Percentiles rank a stretch among this genome's conserved stretches.
Conservation (phyloP, 2,329 filamentous ascomycete genomes). For the Leptosphaerulina australis region DNA sequence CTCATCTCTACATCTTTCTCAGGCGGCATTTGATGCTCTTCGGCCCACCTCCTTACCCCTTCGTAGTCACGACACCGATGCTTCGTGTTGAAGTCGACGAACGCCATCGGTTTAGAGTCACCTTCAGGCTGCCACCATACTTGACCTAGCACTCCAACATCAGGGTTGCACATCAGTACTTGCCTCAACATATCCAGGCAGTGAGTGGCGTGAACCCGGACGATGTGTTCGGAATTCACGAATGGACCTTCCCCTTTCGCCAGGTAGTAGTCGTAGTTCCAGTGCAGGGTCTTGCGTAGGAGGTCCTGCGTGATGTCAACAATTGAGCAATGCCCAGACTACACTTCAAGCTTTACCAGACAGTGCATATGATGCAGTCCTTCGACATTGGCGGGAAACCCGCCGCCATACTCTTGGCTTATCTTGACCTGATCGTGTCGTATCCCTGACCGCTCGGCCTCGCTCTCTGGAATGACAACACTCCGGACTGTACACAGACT, state of each 20-base stretch:
- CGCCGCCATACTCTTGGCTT: slow-evolving; percentile 61
- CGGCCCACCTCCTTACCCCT: slow-evolving; percentile 60
- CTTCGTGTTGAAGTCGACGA: slow-evolving; percentile 67
- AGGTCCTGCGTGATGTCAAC: slow-evolving; percentile 56
- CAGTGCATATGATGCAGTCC: slow-evolving; percentile 65
- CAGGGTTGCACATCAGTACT: slow-evolving; percentile 67
- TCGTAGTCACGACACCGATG: slow-evolving; percentile 66
- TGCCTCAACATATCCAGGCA: slow-evolving; percentile 68
- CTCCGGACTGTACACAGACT: slow-evolving; percentile 34
- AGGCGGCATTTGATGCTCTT: slow-evolving; percentile 57
- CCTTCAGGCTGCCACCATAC: slow-evolving; percentile 60
- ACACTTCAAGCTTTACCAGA: slow-evolving; percentile 49
- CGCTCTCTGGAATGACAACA: slow-evolving; percentile 57
- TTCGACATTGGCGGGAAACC: slow-evolving; percentile 64
- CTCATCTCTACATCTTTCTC: slow-evolving; percentile 47
- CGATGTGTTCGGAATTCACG: slow-evolving; percentile 60
- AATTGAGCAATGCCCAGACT: neutral
- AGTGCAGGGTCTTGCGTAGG: slow-evolving; percentile 63
- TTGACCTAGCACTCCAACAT: slow-evolving; percentile 66
- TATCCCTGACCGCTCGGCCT: slow-evolving; percentile 60
- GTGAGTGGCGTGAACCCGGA: slow-evolving; percentile 63
- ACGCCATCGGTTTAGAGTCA: slow-evolving; percentile 56
- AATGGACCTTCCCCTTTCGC: slow-evolving; percentile 59
- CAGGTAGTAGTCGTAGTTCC: slow-evolving; percentile 65
- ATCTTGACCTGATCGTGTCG: slow-evolving; percentile 62